Base-by-base conservation (phyloP, 148 eudicot species). In the Selenicereus undatus region DNA sequence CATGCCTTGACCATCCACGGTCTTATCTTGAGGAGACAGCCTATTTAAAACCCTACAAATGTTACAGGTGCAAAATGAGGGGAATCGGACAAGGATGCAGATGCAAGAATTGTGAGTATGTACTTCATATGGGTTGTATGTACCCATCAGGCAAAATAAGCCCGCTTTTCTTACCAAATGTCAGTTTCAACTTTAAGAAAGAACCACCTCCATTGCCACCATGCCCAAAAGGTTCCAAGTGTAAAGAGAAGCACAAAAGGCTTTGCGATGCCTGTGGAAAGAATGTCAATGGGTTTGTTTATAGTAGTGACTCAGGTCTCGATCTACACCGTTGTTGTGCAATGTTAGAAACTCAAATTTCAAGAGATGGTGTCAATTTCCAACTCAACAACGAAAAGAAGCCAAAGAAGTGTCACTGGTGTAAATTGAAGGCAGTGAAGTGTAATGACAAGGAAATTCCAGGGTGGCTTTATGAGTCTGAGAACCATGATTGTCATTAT, bases 291-390 rank as follows among this genome's bases (percentile, higher is more conserved):
- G 65, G 77, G 35, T 72, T 71, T 30, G 79, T 68, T 65, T 77
- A 82, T 76, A 79, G 68, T 51, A 69, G 76, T 22, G 29, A 71
- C 20, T 17, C 43, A 17, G 80, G 69, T 21, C 43, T 76, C 43
- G 80, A 76, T 62, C 27, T 82, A 36, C 84, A 82, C 10, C 80
- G 71, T 42, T 36, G 76, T 39, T 82, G 71, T n/a, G 71, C 52
- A 3, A 54, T 52, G 64, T 26, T 75, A 18, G 12, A 52, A 3
- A 5, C 52, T 27, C 30, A 27, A 1, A 4, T 43, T 3, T 70
- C 10, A 11, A 60, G 51, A 2, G 76, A 77, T 18, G 58, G 74
- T 0, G 22, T 22, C 54, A 43, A 16, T 12, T 54, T 82, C 27
- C 32, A 16, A 21, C 66, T 82, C 13, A 56, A 78, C 8, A 56